Evolutionary conservation across 2,329 filamentous ascomycete species (phyloP).

Genomic region (Leptographium wingfieldii): DNA sequence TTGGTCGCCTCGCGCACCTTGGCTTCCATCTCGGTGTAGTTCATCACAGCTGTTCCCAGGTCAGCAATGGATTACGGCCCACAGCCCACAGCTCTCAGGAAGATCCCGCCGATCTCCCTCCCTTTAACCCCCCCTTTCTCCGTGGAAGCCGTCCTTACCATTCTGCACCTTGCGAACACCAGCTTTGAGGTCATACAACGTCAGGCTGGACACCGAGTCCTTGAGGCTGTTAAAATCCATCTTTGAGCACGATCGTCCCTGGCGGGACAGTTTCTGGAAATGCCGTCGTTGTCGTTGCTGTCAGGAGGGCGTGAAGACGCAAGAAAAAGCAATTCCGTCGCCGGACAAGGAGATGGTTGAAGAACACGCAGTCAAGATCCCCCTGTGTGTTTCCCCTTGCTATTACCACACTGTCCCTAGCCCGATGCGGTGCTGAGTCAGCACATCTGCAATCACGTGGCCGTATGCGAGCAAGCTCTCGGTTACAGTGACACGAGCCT

Average conservation of each 20-base stretch:
- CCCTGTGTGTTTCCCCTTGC: background rate
- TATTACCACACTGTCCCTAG: background rate
- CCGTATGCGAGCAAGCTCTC: background rate
- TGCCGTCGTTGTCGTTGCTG: background rate
- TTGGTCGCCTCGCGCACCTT: constrained; percentile 96
- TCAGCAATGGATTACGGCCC: background rate
- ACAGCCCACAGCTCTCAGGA: background rate
- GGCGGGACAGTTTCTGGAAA: background rate
- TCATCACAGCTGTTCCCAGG: constrained; percentile 66
- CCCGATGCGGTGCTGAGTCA: background rate
- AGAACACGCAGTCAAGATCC: background rate
- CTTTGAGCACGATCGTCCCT: constrained; percentile 18
- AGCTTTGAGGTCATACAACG: constrained; percentile 89
- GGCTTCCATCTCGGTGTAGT: constrained; percentile 60
- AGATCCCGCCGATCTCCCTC: background rate
- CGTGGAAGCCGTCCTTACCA: constrained; percentile 45
- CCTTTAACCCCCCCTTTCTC: background rate
- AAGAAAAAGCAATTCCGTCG: background rate
- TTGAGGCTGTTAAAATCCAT: constrained; percentile 85
- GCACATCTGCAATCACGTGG: background rate
- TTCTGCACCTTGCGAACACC: constrained; percentile 92
- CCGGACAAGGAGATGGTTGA: background rate
- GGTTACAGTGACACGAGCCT: background rate
- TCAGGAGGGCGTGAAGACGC: background rate
- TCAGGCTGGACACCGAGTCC: constrained; percentile 81